Base-by-base conservation (phyloP, 805 yeast species). In the Saccharomycopsis olivae region DNA sequence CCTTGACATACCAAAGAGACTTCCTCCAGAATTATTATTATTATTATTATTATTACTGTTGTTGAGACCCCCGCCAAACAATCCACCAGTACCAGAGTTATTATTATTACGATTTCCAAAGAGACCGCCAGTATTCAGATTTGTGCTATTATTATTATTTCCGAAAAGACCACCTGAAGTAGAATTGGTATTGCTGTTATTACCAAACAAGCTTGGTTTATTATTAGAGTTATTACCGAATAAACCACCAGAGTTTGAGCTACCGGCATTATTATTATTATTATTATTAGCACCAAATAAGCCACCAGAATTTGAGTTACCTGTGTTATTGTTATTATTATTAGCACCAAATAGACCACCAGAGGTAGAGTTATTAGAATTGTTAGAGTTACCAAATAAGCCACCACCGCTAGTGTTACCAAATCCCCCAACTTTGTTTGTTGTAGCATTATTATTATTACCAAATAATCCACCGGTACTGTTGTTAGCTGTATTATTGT, bases 41-140 rank as follows among this genome's bases (percentile, higher is more conserved):
- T 29, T 15, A 14, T 8, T 28, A 30, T 23, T 43, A 47, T 34
- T 48, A n/a, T n/a, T n/a, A n/a, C n/a, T n/a, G n/a, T n/a, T n/a
- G n/a, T n/a, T n/a, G n/a, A n/a, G n/a, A n/a, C n/a, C n/a, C n/a
- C n/a, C n/a, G n/a, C 46, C 40, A 28, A 35, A 28, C 5, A 43
- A 27, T 21, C 37, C 33, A 33, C 33, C 35, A 6, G 49, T 41
- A 27, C 45, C 44, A 18, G 35, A 58, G 17, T 74, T 75, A 52
- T 71, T 50, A 11, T 55, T 32, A 16, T 38, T 38, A n/a, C 35
- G 35, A 40, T 38, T 47, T 24, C 62, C 62, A 46, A 59, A 58
- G n/a, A 56, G 42, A 69, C 60, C 58, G 20, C 55, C 69, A 15
- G 66, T 36, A 33, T 54, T 38, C 23, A 50, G 29, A 29, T 34